phyloP scores from a whole-genome alignment of 148 eudicot species.

The Chenopodium quinoa region DNA sequence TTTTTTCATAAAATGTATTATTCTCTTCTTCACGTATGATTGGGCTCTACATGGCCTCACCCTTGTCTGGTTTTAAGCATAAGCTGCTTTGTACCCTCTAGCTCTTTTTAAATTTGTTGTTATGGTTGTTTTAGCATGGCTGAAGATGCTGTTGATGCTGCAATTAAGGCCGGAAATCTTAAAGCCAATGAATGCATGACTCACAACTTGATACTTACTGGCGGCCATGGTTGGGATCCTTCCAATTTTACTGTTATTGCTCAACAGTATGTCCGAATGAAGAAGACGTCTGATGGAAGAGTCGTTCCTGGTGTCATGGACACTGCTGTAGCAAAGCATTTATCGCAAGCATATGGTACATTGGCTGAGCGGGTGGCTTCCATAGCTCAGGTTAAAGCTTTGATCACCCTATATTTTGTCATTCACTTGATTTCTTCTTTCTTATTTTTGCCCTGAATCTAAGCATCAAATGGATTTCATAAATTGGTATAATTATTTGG shows the following conservation, averaged over 20 bases:
- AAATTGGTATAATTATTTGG: no score
- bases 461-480: no score
- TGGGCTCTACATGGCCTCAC: not conserved
- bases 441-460: not conserved
- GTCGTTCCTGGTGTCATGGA: conserved; percentile 92
- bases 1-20: not conserved
- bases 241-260: conserved; percentile 81
- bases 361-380: conserved; percentile 82
- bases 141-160: conserved; percentile 94
- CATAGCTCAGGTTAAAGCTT: conserved; percentile 67
- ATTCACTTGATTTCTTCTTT: not conserved
- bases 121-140: conserved; percentile 75
- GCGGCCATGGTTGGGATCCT: conserved; percentile 90
- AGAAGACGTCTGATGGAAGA: conserved; percentile 60
- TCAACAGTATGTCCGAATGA: conserved; percentile 86
- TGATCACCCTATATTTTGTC: not conserved
- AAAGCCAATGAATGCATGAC: conserved; percentile 61
- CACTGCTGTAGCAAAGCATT: conserved; percentile 87
- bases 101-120: conserved; percentile 10
- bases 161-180: conserved; percentile 77
- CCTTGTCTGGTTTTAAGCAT: not conserved
- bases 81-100: not conserved
- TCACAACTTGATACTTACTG: conserved; percentile 57
- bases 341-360: conserved; percentile 87
- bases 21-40: not conserved